Evolutionary conservation across 2,329 filamentous ascomycete species (phyloP).

Genomic region (Colletotrichum brevisporum): DNA sequence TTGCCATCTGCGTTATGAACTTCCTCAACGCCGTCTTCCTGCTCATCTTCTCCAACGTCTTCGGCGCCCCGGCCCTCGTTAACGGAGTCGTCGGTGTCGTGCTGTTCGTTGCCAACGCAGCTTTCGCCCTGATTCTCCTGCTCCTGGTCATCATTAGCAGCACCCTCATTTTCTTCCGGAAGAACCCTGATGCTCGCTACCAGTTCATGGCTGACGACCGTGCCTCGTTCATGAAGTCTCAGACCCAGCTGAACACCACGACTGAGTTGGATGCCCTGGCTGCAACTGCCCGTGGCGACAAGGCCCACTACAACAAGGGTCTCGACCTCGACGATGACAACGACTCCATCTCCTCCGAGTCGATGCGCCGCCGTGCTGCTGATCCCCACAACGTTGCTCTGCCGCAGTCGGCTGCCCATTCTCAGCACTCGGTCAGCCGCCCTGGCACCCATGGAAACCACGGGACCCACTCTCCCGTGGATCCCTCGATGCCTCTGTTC

Average conservation of each 20-base stretch:
- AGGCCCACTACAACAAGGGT: constrained; percentile 58
- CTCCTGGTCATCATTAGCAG: constrained; percentile 80
- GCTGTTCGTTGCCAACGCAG: constrained; percentile 89
- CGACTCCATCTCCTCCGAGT: constrained; percentile 56
- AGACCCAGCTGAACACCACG: constrained; percentile 80
- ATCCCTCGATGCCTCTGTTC: constrained; percentile 60
- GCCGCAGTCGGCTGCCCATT: constrained; percentile 45
- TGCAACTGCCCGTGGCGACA: constrained; percentile 88
- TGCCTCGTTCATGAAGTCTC: constrained; percentile 97
- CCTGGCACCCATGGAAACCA: constrained; percentile 41
- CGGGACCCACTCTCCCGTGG: constrained; percentile 55
- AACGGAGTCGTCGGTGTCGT: constrained; percentile 90
- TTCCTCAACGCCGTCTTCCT: constrained; percentile 93
- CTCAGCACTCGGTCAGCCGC: constrained; percentile 45
- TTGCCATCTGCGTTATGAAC: constrained; percentile 90
- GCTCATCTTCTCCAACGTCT: constrained; percentile 88
- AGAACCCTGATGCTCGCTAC: constrained; percentile 95
- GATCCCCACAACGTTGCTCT: constrained; percentile 43
- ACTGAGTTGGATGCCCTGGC: constrained; percentile 93
- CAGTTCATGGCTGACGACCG: constrained; percentile 97
- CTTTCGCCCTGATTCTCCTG: constrained; percentile 85
- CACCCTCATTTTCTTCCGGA: constrained; percentile 81
- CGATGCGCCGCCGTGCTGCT: constrained; percentile 52
- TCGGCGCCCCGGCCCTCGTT: constrained; percentile 85
- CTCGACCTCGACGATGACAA: constrained; percentile 59